Base-by-base conservation (phyloP, 2,329 filamentous ascomycete genomes). In the Colletotrichum tabaci region DNA sequence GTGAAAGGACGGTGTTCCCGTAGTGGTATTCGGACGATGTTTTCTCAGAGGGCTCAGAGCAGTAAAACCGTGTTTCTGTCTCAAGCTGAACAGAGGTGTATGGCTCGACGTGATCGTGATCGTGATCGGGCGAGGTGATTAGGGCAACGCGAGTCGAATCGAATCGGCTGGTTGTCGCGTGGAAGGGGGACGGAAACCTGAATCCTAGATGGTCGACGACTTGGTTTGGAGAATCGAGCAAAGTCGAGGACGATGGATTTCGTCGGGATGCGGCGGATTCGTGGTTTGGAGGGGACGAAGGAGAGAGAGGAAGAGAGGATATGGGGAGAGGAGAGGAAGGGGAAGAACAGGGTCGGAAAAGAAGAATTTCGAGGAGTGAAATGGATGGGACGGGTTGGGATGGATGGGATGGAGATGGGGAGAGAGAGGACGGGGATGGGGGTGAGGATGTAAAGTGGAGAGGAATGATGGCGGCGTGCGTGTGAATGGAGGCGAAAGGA, bases 401-500 rank as follows among this genome's bases (percentile, higher is more conserved):
- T 71, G 56, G 64, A 40, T 40, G 63, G 56, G 67, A 71, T 70
- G 69, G 66, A 49, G 67, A 67, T 67, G 63, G 47, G 61, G 26
- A 26, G 26, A 26, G 46, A 40, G 46, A 21, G 50, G 10, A 42
- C 12, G 53, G 63, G 69, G 60, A 60, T 18, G 47, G 53, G 66
- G 66, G 60, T 72, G 66, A 70, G 53, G 69, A 53, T 68, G 69
- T 60, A 61, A 55, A 70, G 66, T 69, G 66, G 66, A 69, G 68
- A 71, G 68, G 68, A 71, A 71, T 64, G 69, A 70, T 65, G 66
- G 69, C 69, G 69, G 66, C 69, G 66, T 64, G 69, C 55, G 69
- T 60, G 42, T 61, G 67, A 69, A 69, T 64, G 68, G 64, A 67
- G 68, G 64, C 64, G 68, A 71, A 44, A 49, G 52, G 57, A 26